A percentile compares a stretch with the other conserved stretches of the same genome.
These are phyloP conservation scores for Glycine tomentella DNA, from an alignment of 306 rosid species.

Conservation along the genomic window DNA sequence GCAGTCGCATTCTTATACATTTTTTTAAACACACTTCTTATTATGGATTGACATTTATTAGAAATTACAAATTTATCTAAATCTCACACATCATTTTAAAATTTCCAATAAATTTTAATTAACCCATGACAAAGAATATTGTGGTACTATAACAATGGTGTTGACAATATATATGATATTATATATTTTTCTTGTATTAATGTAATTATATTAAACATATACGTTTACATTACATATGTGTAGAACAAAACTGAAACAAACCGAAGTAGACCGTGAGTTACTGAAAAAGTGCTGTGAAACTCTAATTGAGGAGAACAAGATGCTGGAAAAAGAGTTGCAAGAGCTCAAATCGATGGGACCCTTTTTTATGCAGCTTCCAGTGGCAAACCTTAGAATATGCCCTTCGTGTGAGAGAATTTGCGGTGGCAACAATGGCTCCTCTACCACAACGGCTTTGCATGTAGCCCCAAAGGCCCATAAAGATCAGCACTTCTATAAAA, in stretches of 20 bases:
- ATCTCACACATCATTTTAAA: background rate
- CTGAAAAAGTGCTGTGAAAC: conserved; percentile 73
- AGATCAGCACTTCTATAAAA: conserved; percentile 50
- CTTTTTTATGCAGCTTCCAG: conserved; percentile 66
- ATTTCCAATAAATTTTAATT: too few relatives aligned
- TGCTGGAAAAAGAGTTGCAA: conserved; percentile 75
- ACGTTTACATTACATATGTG: background rate
- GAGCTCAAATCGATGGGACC: conserved; percentile 65
- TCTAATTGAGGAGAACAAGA: conserved; percentile 77
- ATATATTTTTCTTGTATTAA: background rate
- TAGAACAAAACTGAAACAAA: conserved; percentile 93
- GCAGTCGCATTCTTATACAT: too few relatives aligned
- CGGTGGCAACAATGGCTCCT: conserved; percentile 43
- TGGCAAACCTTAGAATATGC: conserved; percentile 70
- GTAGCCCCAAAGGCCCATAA: conserved; percentile 51
- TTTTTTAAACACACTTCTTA: too few relatives aligned
- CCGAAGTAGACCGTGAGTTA: conserved; percentile 74
- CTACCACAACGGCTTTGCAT: conserved; percentile 44
- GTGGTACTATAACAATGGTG: too few relatives aligned
- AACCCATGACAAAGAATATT: too few relatives aligned
- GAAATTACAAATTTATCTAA: too few relatives aligned
- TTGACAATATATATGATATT: background rate
- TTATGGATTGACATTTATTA: too few relatives aligned
- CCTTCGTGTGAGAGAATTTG: conserved; percentile 76
- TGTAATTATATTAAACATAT: background rate